Percentiles rank a stretch among this genome's conserved stretches.
Conservation (phyloP, 169 alveolate genomes). For the Cryptosporidium canis region DNA sequence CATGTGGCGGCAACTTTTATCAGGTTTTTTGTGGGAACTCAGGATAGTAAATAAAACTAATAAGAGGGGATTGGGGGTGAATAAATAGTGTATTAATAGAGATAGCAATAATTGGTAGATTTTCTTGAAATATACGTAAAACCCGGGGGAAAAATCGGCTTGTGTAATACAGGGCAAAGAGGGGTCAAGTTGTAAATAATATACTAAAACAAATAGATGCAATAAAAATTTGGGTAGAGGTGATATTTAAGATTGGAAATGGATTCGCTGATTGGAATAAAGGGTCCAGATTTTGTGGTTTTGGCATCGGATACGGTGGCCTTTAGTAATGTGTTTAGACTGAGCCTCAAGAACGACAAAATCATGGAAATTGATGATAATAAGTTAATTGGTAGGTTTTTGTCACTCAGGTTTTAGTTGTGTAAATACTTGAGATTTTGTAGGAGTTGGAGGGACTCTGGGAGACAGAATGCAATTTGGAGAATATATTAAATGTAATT, state of each 20-base stretch:
- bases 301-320: slow-evolving; percentile 84
- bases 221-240: not conserved
- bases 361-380: slow-evolving; percentile 79
- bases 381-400: slow-evolving; percentile 77
- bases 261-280: slow-evolving; percentile 87
- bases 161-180: not conserved
- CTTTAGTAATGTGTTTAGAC: slow-evolving; percentile 79
- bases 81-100: not conserved
- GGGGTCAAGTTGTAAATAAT: not conserved
- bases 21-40: not conserved
- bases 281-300: slow-evolving; percentile 83
- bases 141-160: not conserved
- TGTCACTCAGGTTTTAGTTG: not conserved
- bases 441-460: slow-evolving; percentile 84
- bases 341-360: slow-evolving; percentile 78
- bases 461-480: slow-evolving; percentile 88
- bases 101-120: not conserved
- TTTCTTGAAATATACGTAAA: slow-evolving; percentile 3
- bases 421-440: not conserved
- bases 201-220: not conserved
- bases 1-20: not conserved
- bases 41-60: not conserved
- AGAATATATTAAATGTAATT: slow-evolving; percentile 82
- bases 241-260: slow-evolving; percentile 24
- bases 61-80: not conserved